phyloP scores from a whole-genome alignment of 2,329 filamentous ascomycete genomes.

The Ambrosiella cleistominuta region DNA sequence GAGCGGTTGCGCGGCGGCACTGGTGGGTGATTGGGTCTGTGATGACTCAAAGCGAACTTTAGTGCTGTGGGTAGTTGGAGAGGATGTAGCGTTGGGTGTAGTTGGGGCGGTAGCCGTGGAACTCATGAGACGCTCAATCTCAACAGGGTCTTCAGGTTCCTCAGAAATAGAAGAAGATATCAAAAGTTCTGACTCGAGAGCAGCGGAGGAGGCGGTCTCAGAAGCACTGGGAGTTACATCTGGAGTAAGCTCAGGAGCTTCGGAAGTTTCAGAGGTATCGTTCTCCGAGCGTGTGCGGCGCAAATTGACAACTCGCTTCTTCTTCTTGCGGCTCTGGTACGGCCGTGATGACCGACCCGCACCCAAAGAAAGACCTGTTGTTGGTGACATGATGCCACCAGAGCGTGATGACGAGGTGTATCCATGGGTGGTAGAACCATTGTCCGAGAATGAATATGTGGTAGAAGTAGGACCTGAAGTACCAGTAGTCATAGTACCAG shows the following conservation, averaged over 20 bases:
- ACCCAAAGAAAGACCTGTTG: conserved; percentile 44
- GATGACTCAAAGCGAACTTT: conserved; percentile 9
- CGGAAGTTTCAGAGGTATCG: conserved; percentile 21
- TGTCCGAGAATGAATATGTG: conserved; percentile 52
- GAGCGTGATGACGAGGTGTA: conserved; percentile 38
- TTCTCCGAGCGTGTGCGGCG: conserved; percentile 40
- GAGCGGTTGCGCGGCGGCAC: conserved; percentile 16
- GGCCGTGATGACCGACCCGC: conserved; percentile 40
- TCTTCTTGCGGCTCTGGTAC: conserved; percentile 55
- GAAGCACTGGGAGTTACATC: conserved; percentile 33
- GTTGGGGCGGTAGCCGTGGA: background rate
- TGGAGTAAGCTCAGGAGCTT: conserved; percentile 28
- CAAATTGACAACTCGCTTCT: conserved; percentile 67
- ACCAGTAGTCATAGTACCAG: background rate
- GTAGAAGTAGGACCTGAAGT: conserved; percentile 25
- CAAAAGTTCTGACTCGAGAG: conserved; percentile 44
- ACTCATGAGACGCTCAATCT: conserved; percentile 17
- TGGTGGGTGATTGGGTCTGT: background rate
- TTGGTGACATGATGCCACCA: conserved; percentile 21
- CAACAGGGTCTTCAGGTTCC: conserved; percentile 32
- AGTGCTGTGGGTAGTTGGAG: background rate
- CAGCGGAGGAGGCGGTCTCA: conserved; percentile 14
- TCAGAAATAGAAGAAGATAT: conserved; percentile 39
- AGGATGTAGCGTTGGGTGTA: background rate
- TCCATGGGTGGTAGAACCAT: conserved; percentile 44